These are phyloP conservation scores for Globisporangium rhizosaccharum DNA, from an alignment of 352 stramenopile genomes.

Conservation along the genomic window DNA sequence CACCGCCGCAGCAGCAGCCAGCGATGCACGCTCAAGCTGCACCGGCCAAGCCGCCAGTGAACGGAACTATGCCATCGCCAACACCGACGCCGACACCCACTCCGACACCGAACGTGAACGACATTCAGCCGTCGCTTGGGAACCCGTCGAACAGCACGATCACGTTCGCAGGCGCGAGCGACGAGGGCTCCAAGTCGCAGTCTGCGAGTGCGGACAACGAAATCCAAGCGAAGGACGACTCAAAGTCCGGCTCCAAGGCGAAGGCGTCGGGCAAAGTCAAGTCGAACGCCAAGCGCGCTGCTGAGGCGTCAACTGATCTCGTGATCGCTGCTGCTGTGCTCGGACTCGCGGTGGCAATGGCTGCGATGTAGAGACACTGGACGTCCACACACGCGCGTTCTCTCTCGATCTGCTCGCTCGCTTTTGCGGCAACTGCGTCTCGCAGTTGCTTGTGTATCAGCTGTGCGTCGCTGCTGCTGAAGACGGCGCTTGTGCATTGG, in stretches of 20 bases:
- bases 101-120: slow-evolving; percentile 1
- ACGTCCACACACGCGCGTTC: not conserved
- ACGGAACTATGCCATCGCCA: not conserved
- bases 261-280: not conserved
- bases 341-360: not conserved
- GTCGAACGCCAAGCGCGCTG: not conserved
- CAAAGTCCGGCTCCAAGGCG: not conserved
- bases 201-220: not conserved
- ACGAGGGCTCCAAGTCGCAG: not conserved
- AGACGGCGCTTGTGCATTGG: no score
- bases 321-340: not conserved
- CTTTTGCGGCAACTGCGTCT: no score
- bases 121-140: not conserved
- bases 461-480: no score
- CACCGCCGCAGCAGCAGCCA: not conserved
- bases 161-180: not conserved
- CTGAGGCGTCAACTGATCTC: not conserved
- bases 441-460: no score
- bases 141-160: not conserved
- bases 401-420: not conserved
- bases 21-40: not conserved
- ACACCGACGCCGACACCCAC: not conserved
- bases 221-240: not conserved
- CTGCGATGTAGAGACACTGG: not conserved
- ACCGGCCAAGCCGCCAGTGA: no score